Base-by-base conservation (phyloP, 1,139 yeast species). In the Debaryomyces coudertii region DNA sequence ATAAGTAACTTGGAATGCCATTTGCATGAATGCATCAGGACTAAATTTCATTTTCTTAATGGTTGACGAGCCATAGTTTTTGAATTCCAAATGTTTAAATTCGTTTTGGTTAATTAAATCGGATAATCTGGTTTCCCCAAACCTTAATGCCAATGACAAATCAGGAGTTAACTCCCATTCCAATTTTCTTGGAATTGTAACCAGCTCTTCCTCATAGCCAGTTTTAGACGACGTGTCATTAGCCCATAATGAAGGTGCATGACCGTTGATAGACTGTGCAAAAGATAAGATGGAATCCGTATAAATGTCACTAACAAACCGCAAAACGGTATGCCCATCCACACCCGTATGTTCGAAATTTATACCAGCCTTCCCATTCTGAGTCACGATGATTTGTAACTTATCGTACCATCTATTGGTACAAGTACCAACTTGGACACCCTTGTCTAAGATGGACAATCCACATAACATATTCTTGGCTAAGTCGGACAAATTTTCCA, bases 311-410 rank as follows among this genome's bases (percentile, higher is more conserved):
- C 90, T 83, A 12, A 90, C 96, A 69, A 87, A 87, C 51, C 97
- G 71, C 56, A 90, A 71, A 6, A 90, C 96, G 0, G 97, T 90
- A 63, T 90, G 97, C 46, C 97, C 97, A 68, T 90, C 97, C 29
- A 90, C 95, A 57, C 97, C 97, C 0, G 97, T 90, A 61, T 90
- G 97, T 62, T 90, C 97, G 62, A 90, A 90, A 65, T 90, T 90
- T 56, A 90, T 85, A 34, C 97, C 97, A 1, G 95, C 96, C 64
- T 88, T 88, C 31, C 96, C 96, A 64, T 90, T 89, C 62, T 84
- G 83, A n/a, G 97, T 89, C 44, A 90, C 83, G 47, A 90, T 90
- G 53, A 90, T 77, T 66, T 90, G 97, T 53, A 90, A 71, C 68
- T 90, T 90, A 67, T 90, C 97, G 63, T 90, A 90, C 97, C 97